Evolutionary conservation across 768 basidiomycete genomes (phyloP).

Genomic region (Mycena capillaripes): DNA sequence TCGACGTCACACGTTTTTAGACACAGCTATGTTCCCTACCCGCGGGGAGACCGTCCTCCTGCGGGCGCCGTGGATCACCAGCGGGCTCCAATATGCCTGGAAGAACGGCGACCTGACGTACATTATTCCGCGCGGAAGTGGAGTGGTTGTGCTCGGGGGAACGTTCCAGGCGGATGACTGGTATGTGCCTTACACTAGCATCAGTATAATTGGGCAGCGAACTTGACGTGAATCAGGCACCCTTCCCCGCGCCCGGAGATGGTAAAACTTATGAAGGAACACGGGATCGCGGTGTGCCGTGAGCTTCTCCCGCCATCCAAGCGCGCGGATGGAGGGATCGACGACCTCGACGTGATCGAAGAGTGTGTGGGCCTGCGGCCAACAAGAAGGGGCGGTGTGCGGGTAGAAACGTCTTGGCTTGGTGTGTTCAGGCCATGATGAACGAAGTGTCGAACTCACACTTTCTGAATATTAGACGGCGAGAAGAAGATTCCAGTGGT

Average conservation of each 20-base stretch:
- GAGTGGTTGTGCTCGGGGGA: constrained; percentile 28
- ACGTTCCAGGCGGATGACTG: constrained; percentile 30
- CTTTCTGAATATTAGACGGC: constrained; percentile 5
- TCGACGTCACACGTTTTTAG: constrained; percentile 5
- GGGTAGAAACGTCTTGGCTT: constrained; percentile 3
- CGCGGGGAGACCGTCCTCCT: constrained; percentile 74
- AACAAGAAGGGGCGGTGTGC: constrained; percentile 12
- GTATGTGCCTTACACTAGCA: not conserved
- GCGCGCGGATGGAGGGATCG: constrained; percentile 16
- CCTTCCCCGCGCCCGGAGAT: constrained; percentile 22
- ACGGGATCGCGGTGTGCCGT: constrained; percentile 5
- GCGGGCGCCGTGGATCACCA: constrained; percentile 56
- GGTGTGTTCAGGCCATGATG: not conserved
- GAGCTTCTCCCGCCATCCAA: constrained; percentile 19
- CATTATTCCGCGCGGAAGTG: constrained; percentile 30
- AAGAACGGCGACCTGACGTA: constrained; percentile 12
- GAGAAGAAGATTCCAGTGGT: constrained; percentile 62
- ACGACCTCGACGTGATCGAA: constrained; percentile 28
- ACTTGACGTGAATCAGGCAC: not conserved
- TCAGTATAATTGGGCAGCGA: not conserved
- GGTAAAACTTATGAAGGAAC: constrained; percentile 20
- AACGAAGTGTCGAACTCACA: not conserved
- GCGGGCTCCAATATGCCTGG: constrained; percentile 6
- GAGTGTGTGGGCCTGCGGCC: constrained; percentile 28
- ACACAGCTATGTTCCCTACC: constrained; percentile 59